Evolutionary conservation across 768 basidiomycete species (phyloP).

Genomic region (Pleurotus ostreatus): DNA sequence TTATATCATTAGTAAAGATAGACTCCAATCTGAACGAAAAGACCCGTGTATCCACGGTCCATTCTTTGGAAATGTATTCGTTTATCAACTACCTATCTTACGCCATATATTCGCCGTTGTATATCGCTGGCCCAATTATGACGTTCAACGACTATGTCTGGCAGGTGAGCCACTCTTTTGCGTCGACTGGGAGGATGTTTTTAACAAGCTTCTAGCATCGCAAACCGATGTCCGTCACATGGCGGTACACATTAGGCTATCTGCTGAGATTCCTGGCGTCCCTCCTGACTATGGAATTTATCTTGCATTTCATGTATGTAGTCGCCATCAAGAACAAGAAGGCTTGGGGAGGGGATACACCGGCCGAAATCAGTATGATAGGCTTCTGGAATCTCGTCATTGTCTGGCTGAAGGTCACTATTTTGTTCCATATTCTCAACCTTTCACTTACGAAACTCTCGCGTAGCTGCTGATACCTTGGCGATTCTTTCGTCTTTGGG

Average conservation of each 20-base stretch:
- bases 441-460: background rate
- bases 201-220: slow-evolving; percentile 42
- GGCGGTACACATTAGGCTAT: slow-evolving; percentile 46
- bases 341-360: slow-evolving; percentile 76
- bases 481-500: slow-evolving; percentile 97
- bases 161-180: slow-evolving; percentile 56
- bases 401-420: slow-evolving; percentile 90
- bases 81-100: slow-evolving; percentile 78
- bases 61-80: slow-evolving; percentile 57
- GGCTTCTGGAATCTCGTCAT: slow-evolving; percentile 97
- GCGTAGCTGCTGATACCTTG: slow-evolving; percentile 87
- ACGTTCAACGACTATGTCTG: slow-evolving; percentile 94
- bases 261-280: slow-evolving; percentile 65
- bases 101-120: slow-evolving; percentile 87
- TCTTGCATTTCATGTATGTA: slow-evolving; percentile 94
- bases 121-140: slow-evolving; percentile 94
- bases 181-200: no score
- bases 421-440: background rate
- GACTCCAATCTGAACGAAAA: slow-evolving; percentile 43
- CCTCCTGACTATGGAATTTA: slow-evolving; percentile 82
- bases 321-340: slow-evolving; percentile 91
- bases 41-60: slow-evolving; percentile 52
- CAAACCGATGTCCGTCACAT: slow-evolving; percentile 45
- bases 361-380: slow-evolving; percentile 83
- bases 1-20: slow-evolving; percentile 2